Evolutionary conservation across 805 yeast genomes (phyloP).

Genomic region (Hanseniaspora lindneri): DNA sequence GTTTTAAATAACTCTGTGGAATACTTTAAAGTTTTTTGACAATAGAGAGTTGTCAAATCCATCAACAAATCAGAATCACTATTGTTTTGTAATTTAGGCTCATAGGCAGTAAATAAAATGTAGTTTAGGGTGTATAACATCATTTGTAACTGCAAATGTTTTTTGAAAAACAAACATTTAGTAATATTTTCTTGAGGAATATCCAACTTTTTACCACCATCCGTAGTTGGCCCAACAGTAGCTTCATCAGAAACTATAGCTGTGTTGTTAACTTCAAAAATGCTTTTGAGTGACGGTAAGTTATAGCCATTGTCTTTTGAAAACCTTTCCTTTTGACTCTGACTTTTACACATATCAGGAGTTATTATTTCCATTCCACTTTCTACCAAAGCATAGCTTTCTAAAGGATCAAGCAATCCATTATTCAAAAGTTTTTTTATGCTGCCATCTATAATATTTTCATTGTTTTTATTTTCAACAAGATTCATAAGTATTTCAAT

Average conservation of each 20-base stretch:
- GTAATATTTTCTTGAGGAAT: conserved; percentile 34
- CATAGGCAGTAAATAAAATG: conserved; percentile 36
- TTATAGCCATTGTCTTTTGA: conserved; percentile 21
- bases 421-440: conserved; percentile 2
- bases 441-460: not conserved
- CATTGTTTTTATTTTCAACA: not conserved
- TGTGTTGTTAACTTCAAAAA: conserved; percentile 16
- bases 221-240: not conserved
- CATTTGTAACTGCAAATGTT: conserved; percentile 36
- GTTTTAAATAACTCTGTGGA: conserved; percentile 36
- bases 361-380: conserved; percentile 10
- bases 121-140: conserved; percentile 41
- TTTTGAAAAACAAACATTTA: conserved; percentile 31
- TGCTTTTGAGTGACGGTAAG: conserved; percentile 26
- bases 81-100: conserved; percentile 28
- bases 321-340: conserved; percentile 14
- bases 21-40: conserved; percentile 34
- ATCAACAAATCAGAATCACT: conserved; percentile 29
- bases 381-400: conserved; percentile 11
- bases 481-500: conserved; percentile 1
- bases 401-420: conserved; percentile 8
- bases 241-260: not conserved
- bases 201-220: conserved; percentile 28
- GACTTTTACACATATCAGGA: conserved; percentile 14
- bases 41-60: conserved; percentile 30